Percentiles rank a stretch among this genome's conserved stretches.
Conservation (phyloP, 768 basidiomycete genomes). For the Sporobolomyces pararoseus region DNA sequence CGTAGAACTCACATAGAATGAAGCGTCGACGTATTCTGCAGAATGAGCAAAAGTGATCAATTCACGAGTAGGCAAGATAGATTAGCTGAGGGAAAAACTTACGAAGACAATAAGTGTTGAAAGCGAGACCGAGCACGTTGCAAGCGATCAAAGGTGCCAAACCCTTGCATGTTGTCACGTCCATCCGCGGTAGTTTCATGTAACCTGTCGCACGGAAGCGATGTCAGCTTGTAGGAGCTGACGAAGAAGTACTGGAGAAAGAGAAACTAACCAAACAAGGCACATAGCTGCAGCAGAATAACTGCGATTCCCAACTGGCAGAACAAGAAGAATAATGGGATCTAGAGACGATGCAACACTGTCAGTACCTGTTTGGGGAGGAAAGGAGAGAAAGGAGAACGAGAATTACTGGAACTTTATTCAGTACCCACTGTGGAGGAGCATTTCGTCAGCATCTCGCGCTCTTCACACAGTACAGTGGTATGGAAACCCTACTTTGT, state of each 20-base stretch:
- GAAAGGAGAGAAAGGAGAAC: too few species aligned
- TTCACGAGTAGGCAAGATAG: slow-evolving; percentile 53
- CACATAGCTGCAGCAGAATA: slow-evolving; percentile 60
- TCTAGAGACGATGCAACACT: neutral
- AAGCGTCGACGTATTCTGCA: slow-evolving; percentile 88
- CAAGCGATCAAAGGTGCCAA: slow-evolving; percentile 69
- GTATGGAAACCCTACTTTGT: slow-evolving; percentile 42
- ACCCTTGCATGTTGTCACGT: slow-evolving; percentile 64
- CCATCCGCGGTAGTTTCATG: slow-evolving; percentile 65
- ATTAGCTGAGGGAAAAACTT: slow-evolving; percentile 16
- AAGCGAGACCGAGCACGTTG: slow-evolving; percentile 68
- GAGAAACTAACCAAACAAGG: slow-evolving; percentile 42
- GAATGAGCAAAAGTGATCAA: slow-evolving; percentile 52
- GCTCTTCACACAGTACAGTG: too few species aligned
- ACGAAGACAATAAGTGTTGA: slow-evolving; percentile 46
- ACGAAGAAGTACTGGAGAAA: neutral
- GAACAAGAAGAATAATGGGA: slow-evolving; percentile 81
- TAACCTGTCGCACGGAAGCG: slow-evolving; percentile 52
- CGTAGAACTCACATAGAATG: slow-evolving; percentile 60
- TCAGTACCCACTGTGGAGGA: slow-evolving; percentile 76
- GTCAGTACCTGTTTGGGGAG: neutral
- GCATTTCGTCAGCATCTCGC: too few species aligned
- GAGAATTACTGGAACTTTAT: slow-evolving; percentile 57
- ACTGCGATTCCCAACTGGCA: slow-evolving; percentile 76
- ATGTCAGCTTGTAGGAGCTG: neutral